phyloP scores from a whole-genome alignment of 2,329 filamentous ascomycete species.

The Diaporthe amygdali region DNA sequence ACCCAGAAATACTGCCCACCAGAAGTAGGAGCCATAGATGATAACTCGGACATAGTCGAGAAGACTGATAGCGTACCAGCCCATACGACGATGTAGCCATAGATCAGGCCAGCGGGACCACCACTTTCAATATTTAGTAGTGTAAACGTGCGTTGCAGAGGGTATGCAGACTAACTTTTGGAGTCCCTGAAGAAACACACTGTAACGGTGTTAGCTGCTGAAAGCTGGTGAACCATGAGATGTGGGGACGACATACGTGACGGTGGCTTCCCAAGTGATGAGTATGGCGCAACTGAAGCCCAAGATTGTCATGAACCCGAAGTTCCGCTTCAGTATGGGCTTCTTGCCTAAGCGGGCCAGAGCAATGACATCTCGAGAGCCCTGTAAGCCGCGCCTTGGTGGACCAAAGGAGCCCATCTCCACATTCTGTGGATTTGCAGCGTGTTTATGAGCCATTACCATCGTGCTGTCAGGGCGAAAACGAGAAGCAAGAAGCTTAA shows the following conservation, averaged over 20 bases:
- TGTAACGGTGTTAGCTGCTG: too few relatives aligned
- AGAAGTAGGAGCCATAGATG: conserved; percentile 59
- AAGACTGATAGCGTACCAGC: conserved; percentile 44
- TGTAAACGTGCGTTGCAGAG: background rate
- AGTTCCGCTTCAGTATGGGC: conserved; percentile 6
- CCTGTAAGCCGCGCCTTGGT: too few relatives aligned
- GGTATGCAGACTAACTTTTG: background rate
- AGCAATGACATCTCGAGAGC: background rate
- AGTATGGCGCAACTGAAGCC: background rate
- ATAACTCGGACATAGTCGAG: conserved; percentile 54
- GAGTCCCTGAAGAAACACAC: conserved; percentile 1
- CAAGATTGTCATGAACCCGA: conserved; percentile 17
- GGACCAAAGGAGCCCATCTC: too few relatives aligned
- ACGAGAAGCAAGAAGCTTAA: too few relatives aligned
- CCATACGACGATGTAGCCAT: conserved; percentile 46
- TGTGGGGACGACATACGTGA: conserved; percentile 23
- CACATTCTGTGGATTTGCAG: too few relatives aligned
- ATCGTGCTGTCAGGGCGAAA: too few relatives aligned
- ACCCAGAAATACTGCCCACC: conserved; percentile 61
- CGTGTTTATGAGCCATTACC: too few relatives aligned
- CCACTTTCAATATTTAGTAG: conserved; percentile 41
- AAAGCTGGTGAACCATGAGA: rapidly evolving
- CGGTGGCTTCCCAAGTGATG: conserved; percentile 15
- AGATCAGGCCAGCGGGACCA: conserved; percentile 52
- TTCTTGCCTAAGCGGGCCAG: conserved; percentile 14